Conservation (phyloP, 2,329 filamentous ascomycete species). For the Lizonia empirigonia region DNA sequence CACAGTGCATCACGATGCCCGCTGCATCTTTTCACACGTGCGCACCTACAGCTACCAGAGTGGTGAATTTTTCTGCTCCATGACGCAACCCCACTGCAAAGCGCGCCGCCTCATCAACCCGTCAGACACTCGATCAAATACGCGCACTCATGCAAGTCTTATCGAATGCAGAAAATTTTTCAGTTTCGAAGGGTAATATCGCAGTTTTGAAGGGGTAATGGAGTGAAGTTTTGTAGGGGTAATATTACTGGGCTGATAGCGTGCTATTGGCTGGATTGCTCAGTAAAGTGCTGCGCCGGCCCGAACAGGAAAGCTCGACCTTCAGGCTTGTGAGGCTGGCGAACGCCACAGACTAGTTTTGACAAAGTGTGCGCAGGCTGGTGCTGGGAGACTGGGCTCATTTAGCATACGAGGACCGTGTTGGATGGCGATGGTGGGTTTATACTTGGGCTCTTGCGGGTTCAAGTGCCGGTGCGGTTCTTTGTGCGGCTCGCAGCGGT, state of each 20-base stretch:
- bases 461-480: background rate
- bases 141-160: constrained; percentile 4
- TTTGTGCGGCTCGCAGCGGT: constrained; percentile 6
- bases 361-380: too few relatives aligned
- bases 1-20: too few relatives aligned
- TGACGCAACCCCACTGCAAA: constrained; percentile 7
- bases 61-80: constrained; percentile 4
- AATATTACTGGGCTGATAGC: constrained; percentile 10
- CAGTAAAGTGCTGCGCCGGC: constrained; percentile 14
- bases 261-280: constrained; percentile 13
- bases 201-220: constrained; percentile 19
- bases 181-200: constrained; percentile 47
- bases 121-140: background rate
- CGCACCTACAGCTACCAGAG: background rate
- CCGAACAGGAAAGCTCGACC: constrained; percentile 18
- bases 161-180: constrained; percentile 31
- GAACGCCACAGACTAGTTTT: background rate
- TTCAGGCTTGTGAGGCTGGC: too few relatives aligned
- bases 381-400: background rate
- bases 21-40: too few relatives aligned
- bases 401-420: background rate
- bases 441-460: background rate
- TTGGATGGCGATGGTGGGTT: background rate
- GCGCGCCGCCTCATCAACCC: background rate
- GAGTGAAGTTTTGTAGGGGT: constrained; percentile 21